Percentiles rank a stretch among this genome's conserved stretches.
phyloP scores from a whole-genome alignment of 2,329 filamentous ascomycete genomes.

The Plenodomus tracheiphilus region DNA sequence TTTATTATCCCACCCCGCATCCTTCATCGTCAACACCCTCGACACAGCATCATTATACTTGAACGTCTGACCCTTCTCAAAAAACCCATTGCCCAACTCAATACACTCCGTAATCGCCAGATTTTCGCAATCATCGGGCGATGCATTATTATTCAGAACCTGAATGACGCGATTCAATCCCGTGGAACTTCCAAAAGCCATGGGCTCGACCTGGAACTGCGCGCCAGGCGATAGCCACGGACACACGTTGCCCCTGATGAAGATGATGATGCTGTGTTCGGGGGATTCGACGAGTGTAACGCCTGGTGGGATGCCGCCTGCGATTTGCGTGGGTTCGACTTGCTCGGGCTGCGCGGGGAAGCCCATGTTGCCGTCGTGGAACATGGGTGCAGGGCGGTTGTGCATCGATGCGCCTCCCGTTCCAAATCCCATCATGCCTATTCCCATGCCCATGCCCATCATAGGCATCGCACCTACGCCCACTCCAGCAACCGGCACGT shows the following conservation, averaged over 20 bases:
- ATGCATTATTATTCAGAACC: conserved; percentile 26
- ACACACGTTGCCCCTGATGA: conserved; percentile 31
- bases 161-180: conserved; percentile 37
- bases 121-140: conserved; percentile 27
- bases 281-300: conserved; percentile 30
- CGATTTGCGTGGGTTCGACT: conserved; percentile 25
- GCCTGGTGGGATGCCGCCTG: conserved; percentile 32
- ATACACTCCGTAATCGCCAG: conserved; percentile 39
- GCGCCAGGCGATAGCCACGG: conserved; percentile 36
- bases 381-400: conserved; percentile 23
- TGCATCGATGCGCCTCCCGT: conserved; percentile 18
- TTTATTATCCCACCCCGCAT: conserved; percentile 38
- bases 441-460: conserved; percentile 13
- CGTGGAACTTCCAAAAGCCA: conserved; percentile 24
- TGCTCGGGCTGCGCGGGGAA: conserved; percentile 25
- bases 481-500: conserved; percentile 18
- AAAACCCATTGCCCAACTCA: conserved; percentile 39
- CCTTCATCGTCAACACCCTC: conserved; percentile 36
- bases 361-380: conserved; percentile 26
- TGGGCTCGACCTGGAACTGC: conserved; percentile 29
- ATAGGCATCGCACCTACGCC: conserved; percentile 9
- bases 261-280: conserved; percentile 30
- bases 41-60: conserved; percentile 34
- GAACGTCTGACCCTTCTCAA: conserved; percentile 42
- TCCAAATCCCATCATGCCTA: conserved; percentile 18